Evolutionary conservation across 441 rosid genomes (phyloP), one percentile per base, ranked within the genome.

Genomic region (Eruca vesicaria): DNA sequence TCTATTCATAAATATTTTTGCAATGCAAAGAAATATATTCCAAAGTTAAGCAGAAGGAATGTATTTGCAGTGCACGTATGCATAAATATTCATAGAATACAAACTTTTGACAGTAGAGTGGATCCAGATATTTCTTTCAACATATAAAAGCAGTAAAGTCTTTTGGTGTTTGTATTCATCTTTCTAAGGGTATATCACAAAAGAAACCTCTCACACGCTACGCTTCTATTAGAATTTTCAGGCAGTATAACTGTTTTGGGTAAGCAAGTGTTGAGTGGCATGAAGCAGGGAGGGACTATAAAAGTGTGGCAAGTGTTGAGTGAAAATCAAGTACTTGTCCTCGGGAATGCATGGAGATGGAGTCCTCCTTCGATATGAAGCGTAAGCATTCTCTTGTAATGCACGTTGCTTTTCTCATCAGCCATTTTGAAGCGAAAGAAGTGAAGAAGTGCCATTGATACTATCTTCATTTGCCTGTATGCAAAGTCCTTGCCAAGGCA

Each of bases 401-500:
- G 66, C 18, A 76, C 87, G 14, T 21, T 63, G 19, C 26, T 76
- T 0, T 73, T 76, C 7, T 86, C 91, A 60, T 88, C 91, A 1
- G 69, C 89, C 78, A 90, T 14, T 62, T 84, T 83, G 80, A 90
- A 92, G 28, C 84, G 83, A 55, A 90, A 85, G 81, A 71, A 88
- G 7, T 73, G 88, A 64, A 89, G 85, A 35, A 94, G 88, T 0
- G 89, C 91, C 19, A 79, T 76, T 0, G 97, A 68, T 2, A 85
- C 68, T 58, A 92, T 92, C 85, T 92, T 92, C 97, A 94, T 94
- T 79, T 94, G 94, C 74, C 95, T 78, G 73, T 88, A 90, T 11
- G 95, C 97, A 9, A 94, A 92, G 33, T 94, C 97, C 64, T 82
- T 91, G 2, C 97, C 98, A 1, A 89, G 89, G 62, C 97, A 94